phyloP scores from a whole-genome alignment of 768 basidiomycete genomes.

The Multifurca ochricompacta region DNA sequence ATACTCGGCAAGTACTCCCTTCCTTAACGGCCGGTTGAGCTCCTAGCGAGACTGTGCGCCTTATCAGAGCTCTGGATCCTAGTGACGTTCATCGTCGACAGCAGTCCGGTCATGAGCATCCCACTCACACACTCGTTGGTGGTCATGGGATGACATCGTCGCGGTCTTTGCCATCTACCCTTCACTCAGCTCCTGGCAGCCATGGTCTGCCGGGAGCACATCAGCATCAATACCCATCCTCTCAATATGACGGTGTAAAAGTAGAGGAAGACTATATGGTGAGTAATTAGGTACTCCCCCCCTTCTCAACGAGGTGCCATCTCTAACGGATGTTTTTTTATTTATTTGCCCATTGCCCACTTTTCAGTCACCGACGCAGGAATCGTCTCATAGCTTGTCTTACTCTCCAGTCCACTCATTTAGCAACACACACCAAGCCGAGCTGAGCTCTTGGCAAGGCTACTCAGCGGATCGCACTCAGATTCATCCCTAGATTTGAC shows the following conservation, averaged over 20 bases:
- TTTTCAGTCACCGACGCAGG: slow-evolving; percentile 19
- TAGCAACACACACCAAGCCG: slow-evolving; percentile 23
- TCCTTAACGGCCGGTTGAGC: slow-evolving; percentile 28
- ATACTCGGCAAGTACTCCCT: slow-evolving; percentile 72
- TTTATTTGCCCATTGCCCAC: not conserved
- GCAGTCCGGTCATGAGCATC: slow-evolving; percentile 60
- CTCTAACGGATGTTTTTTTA: not conserved
- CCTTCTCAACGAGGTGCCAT: not conserved
- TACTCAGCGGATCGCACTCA: slow-evolving; percentile 61
- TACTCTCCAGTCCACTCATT: slow-evolving; percentile 23
- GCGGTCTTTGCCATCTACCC: not conserved
- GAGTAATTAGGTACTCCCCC: not conserved
- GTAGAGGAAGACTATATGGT: slow-evolving; percentile 23
- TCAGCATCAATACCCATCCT: slow-evolving; percentile 18
- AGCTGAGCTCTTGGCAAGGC: slow-evolving; percentile 54
- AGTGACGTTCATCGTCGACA: slow-evolving; percentile 48
- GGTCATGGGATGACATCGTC: slow-evolving; percentile 13
- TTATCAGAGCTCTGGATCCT: slow-evolving; percentile 41
- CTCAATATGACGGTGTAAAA: slow-evolving; percentile 21
- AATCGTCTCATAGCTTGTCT: slow-evolving; percentile 17
- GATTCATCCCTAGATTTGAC: slow-evolving; percentile 44
- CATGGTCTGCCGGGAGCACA: slow-evolving; percentile 34
- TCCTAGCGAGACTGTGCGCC: slow-evolving; percentile 26
- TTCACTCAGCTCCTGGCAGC: slow-evolving; percentile 32
- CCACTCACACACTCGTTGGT: slow-evolving; percentile 30